phyloP scores from a whole-genome alignment of 2,329 filamentous ascomycete species.

The Cadophora gregata region DNA sequence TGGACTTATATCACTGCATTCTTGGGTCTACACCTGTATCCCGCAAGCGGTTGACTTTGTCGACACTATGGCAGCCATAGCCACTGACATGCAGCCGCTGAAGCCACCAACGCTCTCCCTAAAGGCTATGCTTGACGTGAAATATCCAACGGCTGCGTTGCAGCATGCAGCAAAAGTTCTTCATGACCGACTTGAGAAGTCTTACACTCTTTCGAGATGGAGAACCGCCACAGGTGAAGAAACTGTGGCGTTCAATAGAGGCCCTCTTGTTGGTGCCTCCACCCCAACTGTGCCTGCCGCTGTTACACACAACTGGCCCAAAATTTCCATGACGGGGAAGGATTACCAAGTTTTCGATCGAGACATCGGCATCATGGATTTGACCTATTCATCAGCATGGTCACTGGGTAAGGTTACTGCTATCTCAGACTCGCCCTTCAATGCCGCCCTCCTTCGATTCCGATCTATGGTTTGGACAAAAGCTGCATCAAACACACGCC shows the following conservation, averaged over 20 bases:
- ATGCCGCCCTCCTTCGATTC: slow-evolving; percentile 39
- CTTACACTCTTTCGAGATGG: slow-evolving; percentile 49
- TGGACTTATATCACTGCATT: slow-evolving; percentile 46
- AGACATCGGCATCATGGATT: slow-evolving; percentile 50
- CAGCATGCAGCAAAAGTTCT: slow-evolving; percentile 1
- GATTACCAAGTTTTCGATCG: slow-evolving; percentile 51
- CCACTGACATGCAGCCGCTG: slow-evolving; percentile 28
- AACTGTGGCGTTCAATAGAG: slow-evolving; percentile 47
- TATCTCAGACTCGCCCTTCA: slow-evolving; percentile 46
- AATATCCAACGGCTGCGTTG: background rate
- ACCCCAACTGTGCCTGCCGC: slow-evolving; percentile 27
- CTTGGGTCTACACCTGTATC: slow-evolving; percentile 49
- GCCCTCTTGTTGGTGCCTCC: slow-evolving; percentile 47
- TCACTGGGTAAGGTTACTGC: slow-evolving; percentile 50
- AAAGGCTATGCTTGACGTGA: background rate
- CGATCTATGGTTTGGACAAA: slow-evolving; percentile 23
- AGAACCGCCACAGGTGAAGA: slow-evolving; percentile 49
- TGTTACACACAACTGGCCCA: slow-evolving; percentile 6
- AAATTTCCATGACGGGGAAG: slow-evolving; percentile 44
- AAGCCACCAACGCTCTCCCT: slow-evolving; percentile 20
- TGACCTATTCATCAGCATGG: slow-evolving; percentile 53
- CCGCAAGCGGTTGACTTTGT: slow-evolving; percentile 46
- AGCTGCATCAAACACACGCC: slow-evolving; percentile 9
- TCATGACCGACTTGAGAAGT: slow-evolving; percentile 43
- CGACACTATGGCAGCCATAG: slow-evolving; percentile 43